Evolutionary conservation across 768 basidiomycete genomes (phyloP).

Genomic region (Termitomyces sp.): DNA sequence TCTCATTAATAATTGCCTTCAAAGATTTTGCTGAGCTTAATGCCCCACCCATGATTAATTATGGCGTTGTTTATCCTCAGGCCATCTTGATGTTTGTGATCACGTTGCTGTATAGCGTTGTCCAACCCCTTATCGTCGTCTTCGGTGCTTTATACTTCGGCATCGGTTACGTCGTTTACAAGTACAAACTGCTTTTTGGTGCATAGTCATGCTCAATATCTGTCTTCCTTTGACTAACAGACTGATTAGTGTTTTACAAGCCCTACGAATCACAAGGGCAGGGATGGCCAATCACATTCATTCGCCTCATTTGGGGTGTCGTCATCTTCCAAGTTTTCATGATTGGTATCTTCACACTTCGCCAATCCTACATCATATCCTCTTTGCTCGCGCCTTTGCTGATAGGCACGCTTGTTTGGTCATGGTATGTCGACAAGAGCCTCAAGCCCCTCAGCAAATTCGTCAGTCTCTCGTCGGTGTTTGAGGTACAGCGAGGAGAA

Average conservation of each 20-base stretch:
- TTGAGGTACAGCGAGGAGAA: constrained; percentile 87
- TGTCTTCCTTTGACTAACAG: neutral
- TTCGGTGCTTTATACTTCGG: constrained; percentile 98
- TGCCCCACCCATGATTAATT: constrained; percentile 97
- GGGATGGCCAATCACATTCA: constrained; percentile 96
- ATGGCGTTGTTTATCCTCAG: constrained; percentile 95
- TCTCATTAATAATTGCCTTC: neutral
- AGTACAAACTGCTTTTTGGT: constrained; percentile 97
- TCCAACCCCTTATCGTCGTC: constrained; percentile 90
- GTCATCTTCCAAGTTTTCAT: constrained; percentile 94
- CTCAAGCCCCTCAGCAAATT: constrained; percentile 74
- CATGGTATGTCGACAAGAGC: constrained; percentile 66
- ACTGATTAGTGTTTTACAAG: constrained; percentile 83
- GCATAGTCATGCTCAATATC: constrained; percentile 20
- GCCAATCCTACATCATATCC: constrained; percentile 45
- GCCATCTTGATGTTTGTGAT: constrained; percentile 95
- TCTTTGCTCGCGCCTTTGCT: constrained; percentile 71
- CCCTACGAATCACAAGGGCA: constrained; percentile 97
- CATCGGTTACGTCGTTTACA: constrained; percentile 94
- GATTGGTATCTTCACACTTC: constrained; percentile 86
- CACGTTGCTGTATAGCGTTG: constrained; percentile 91
- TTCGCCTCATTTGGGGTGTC: constrained; percentile 88
- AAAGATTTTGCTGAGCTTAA: constrained; percentile 94
- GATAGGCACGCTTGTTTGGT: constrained; percentile 69
- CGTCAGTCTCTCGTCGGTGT: constrained; percentile 82